phyloP scores from a whole-genome alignment of 768 basidiomycete species.

The Tylopilus felleus region DNA sequence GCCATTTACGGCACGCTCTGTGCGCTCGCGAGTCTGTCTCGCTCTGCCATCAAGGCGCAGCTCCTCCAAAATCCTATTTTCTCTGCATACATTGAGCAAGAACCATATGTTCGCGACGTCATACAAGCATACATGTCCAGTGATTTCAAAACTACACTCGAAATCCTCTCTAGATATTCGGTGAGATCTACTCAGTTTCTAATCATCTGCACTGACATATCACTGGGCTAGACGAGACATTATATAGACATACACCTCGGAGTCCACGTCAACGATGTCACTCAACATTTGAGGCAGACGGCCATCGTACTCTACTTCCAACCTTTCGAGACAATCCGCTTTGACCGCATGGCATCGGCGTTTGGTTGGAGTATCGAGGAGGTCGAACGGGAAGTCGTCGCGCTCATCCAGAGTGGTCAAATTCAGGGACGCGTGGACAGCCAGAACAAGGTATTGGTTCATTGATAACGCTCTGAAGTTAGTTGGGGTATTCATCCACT shows the following conservation, averaged over 20 bases:
- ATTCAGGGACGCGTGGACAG: constrained; percentile 86
- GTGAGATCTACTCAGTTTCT: constrained; percentile 38
- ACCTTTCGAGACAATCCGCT: constrained; percentile 81
- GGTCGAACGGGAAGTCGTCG: constrained; percentile 70
- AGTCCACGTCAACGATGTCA: constrained; percentile 62
- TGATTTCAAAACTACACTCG: constrained; percentile 80
- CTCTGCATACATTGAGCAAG: constrained; percentile 76
- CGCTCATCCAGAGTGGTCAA: constrained; percentile 70
- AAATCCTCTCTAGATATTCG: constrained; percentile 67
- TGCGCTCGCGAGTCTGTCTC: constrained; percentile 72
- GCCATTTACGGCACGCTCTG: constrained; percentile 85
- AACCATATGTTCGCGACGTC: constrained; percentile 83
- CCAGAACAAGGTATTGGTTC: constrained; percentile 70
- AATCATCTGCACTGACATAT: not conserved
- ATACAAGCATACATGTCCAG: constrained; percentile 83
- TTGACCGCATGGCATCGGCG: constrained; percentile 80
- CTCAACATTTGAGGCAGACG: constrained; percentile 67
- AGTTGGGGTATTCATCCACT: not conserved
- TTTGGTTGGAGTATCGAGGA: constrained; percentile 79
- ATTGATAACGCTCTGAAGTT: not conserved
- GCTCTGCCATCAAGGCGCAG: constrained; percentile 65
- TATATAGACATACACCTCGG: constrained; percentile 74
- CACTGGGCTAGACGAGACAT: constrained; percentile 62
- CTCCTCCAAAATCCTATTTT: constrained; percentile 70
- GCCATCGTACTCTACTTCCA: constrained; percentile 87